A percentile compares a stretch with the other conserved stretches of the same genome.
Conservation (phyloP, 1,139 yeast species). For the Arxiozyma heterogenica region DNA sequence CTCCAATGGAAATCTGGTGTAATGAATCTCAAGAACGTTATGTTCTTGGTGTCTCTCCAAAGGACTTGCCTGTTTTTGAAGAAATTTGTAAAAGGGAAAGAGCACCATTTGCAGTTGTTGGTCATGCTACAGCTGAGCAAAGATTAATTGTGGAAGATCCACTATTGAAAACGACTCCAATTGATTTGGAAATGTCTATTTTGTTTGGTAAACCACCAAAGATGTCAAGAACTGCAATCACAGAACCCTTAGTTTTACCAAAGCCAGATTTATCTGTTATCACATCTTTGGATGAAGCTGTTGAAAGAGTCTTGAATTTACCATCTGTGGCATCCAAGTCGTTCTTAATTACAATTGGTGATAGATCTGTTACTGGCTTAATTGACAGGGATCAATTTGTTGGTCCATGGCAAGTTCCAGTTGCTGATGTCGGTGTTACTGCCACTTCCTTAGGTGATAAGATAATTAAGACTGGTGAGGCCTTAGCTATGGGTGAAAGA, state of each 20-base stretch:
- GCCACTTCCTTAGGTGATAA: slow-evolving; percentile 72
- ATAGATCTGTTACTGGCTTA: slow-evolving; percentile 90
- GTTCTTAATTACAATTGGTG: slow-evolving; percentile 94
- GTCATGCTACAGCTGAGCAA: slow-evolving; percentile 83
- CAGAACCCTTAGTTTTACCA: slow-evolving; percentile 51
- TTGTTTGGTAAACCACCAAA: slow-evolving; percentile 96
- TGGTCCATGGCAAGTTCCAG: slow-evolving; percentile 99
- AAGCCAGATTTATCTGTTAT: slow-evolving; percentile 39
- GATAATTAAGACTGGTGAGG: slow-evolving; percentile 77
- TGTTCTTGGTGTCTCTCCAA: slow-evolving; percentile 84
- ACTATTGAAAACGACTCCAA: slow-evolving; percentile 69
- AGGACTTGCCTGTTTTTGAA: slow-evolving; percentile 62
- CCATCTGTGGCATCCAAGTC: slow-evolving; percentile 96
- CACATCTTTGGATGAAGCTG: slow-evolving; percentile 50
- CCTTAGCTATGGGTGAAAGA: slow-evolving; percentile 95
- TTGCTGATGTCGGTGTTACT: slow-evolving; percentile 98
- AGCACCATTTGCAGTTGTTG: slow-evolving; percentile 93
- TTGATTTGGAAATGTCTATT: slow-evolving; percentile 94
- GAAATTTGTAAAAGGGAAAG: slow-evolving; percentile 89
- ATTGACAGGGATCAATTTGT: slow-evolving; percentile 98
- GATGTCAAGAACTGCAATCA: slow-evolving; percentile 70
- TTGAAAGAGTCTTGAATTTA: slow-evolving; percentile 72
- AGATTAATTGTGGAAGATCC: slow-evolving; percentile 75
- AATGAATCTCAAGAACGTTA: slow-evolving; percentile 98
- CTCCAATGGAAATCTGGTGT: slow-evolving; percentile 99